These are phyloP conservation scores for Codiaeum variegatum DNA, from an alignment of 441 rosid genomes.

Conservation along the genomic window DNA sequence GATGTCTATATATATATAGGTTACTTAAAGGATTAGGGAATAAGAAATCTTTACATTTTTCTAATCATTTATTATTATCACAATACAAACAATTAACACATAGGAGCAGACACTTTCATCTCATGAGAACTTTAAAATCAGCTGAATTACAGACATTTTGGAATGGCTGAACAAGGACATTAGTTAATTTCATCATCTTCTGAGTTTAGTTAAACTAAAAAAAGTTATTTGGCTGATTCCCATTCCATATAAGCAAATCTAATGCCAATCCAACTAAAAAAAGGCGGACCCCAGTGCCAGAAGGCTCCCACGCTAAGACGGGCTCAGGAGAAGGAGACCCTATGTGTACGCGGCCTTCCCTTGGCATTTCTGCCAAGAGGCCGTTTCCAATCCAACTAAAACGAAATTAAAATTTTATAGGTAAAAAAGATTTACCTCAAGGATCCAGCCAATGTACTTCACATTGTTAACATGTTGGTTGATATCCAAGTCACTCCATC, in stretches of 20 bases:
- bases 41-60: not conserved
- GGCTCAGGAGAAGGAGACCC: too few species aligned
- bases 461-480: conserved; percentile 99
- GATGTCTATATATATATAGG: not conserved
- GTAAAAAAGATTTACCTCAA: conserved; percentile 54
- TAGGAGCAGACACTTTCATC: not conserved
- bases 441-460: conserved; percentile 95
- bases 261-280: too few species aligned
- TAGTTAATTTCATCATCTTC: not conserved
- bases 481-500: conserved; percentile 94
- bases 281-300: too few species aligned
- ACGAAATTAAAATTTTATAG: not conserved
- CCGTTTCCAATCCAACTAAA: too few species aligned
- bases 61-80: not conserved
- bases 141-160: not conserved
- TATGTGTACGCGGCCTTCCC: too few species aligned
- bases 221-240: not conserved
- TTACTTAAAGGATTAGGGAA: conserved; percentile 1
- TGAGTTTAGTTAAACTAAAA: not conserved
- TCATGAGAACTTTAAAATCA: not conserved
- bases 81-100: not conserved
- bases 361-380: too few species aligned
- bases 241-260: not conserved
- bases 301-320: too few species aligned
- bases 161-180: not conserved